Base-by-base conservation (phyloP, 2,329 filamentous ascomycete genomes). In the Colletotrichum sansevieriae region DNA sequence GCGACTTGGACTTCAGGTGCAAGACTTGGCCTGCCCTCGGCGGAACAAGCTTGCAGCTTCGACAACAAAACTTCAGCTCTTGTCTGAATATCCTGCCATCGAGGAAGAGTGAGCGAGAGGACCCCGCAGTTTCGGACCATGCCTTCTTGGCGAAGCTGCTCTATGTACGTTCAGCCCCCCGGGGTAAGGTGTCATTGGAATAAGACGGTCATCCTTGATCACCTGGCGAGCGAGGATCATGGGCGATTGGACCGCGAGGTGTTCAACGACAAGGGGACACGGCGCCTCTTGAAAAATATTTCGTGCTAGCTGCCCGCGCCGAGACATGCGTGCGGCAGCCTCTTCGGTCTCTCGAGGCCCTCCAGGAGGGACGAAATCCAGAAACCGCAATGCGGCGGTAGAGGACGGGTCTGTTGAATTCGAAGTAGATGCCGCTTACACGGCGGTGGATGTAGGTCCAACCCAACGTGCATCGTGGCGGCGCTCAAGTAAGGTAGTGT, bases 321-420 rank as follows among this genome's bases (percentile, higher is more conserved):
- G 62, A 66, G 66, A 69, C 61, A 66, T 65, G 55, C 29, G 29
- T 29, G 29, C 63, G 44, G 66, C 66, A 69, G 47, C 66, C 66
- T 43, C 46, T 61, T 25, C 25, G 5, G 25, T 4, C 25, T 4
- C 25, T 25, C 25, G 3, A 4, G 4, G 25, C 25, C 25, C 25
- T 4, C 25, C 33, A 55, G 62, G 46, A 54, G 33, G 63, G 11
- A 29, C 12, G 25, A n/a, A 18, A 46, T 22, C 0, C n/a, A 33
- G 29, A 39, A 33, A 22, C 22, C 29, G 29, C 37, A 51, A 62
- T 67, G 64, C 58, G 41, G 52, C 60, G 52, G 54, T 29, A 59
- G 35, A 18, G 39, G 41, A 20, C 3, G 1, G 47, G 22, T 39
- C 43, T 57, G 29, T 65, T 59, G 62, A n/a, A 59, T 37, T 54